Percentiles rank a stretch among this genome's conserved stretches.
phyloP scores from a whole-genome alignment of 2,329 filamentous ascomycete genomes.

The Neophaeococcomyces aloes region DNA sequence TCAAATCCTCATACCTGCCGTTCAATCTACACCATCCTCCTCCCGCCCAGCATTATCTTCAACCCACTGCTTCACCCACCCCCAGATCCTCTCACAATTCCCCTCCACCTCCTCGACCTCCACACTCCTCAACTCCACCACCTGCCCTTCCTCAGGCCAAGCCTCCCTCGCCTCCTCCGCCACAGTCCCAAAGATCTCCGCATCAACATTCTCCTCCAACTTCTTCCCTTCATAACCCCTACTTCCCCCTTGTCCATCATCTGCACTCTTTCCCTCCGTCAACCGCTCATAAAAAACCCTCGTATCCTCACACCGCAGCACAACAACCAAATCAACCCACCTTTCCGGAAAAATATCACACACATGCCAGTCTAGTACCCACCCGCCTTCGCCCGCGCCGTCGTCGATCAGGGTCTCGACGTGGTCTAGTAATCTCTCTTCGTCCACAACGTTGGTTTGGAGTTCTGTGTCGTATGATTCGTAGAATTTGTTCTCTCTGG shows the following conservation, averaged over 20 bases:
- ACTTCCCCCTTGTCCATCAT: constrained; percentile 49
- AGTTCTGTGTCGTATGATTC: constrained; percentile 80
- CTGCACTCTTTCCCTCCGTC: constrained; percentile 33
- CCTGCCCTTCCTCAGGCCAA: constrained; percentile 63
- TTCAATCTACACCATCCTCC: constrained; percentile 5
- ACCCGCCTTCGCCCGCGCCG: constrained; percentile 52
- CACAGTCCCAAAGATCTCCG: constrained; percentile 94
- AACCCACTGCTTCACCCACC: constrained; percentile 78
- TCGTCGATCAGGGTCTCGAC: constrained; percentile 67
- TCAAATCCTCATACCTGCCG: background rate
- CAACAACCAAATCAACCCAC: constrained; percentile 92
- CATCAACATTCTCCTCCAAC: constrained; percentile 89
- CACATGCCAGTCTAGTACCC: constrained; percentile 94
- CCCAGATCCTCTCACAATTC: constrained; percentile 73
- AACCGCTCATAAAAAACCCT: constrained; percentile 75
- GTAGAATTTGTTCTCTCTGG: constrained; percentile 78
- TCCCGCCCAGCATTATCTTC: constrained; percentile 31
- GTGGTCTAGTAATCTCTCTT: constrained; percentile 88
- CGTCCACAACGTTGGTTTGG: constrained; percentile 85
- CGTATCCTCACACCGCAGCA: constrained; percentile 68
- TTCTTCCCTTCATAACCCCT: constrained; percentile 74
- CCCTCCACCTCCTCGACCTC: constrained; percentile 72
- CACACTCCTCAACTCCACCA: constrained; percentile 81
- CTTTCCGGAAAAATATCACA: constrained; percentile 89
- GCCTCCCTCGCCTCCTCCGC: constrained; percentile 80